Percentiles rank a stretch among this genome's conserved stretches.
phyloP scores from a whole-genome alignment of 345 rosid species.

The Cochlearia excelsa region DNA sequence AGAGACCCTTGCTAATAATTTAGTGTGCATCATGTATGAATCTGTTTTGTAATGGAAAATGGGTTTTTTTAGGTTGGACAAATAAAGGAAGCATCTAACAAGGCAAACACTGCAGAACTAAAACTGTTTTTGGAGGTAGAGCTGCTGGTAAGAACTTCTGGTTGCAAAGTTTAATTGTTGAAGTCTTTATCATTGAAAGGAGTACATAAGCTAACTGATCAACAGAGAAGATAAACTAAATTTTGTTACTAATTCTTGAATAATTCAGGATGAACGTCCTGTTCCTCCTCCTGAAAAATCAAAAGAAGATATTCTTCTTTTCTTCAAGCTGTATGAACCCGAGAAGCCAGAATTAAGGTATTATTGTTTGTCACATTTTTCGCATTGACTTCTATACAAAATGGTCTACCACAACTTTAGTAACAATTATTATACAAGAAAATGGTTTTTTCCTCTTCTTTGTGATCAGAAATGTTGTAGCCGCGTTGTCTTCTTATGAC shows the following conservation, averaged over 20 bases:
- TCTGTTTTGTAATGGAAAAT: conserved; percentile 1
- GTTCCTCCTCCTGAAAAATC: conserved; percentile 64
- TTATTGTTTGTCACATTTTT: conserved; percentile 3
- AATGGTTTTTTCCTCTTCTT: no score
- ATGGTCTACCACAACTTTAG: no score
- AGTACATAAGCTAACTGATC: conserved; percentile 19
- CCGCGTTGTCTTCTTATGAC: no score
- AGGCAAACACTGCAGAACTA: conserved; percentile 75
- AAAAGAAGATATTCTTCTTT: conserved; percentile 72
- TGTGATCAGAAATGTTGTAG: no score
- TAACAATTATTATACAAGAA: no score
- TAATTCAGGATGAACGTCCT: conserved; percentile 74
- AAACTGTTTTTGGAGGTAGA: conserved; percentile 87
- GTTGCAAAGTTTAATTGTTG: conserved; percentile 13
- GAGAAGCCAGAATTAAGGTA: conserved; percentile 70
- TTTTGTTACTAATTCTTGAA: no score
- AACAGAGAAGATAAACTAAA: conserved; percentile 12
- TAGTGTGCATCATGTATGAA: conserved; percentile 4
- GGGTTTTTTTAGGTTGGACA: conserved; percentile 76
- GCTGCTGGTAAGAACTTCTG: conserved; percentile 48
- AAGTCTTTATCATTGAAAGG: neutral
- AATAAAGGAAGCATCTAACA: conserved; percentile 81
- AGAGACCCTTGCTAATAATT: conserved; percentile 7
- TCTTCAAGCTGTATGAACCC: conserved; percentile 64
- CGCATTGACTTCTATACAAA: no score